These are phyloP conservation scores for Mucor saturninus DNA, from an alignment of 371 early-diverging fungal species.

Conservation along the genomic window DNA sequence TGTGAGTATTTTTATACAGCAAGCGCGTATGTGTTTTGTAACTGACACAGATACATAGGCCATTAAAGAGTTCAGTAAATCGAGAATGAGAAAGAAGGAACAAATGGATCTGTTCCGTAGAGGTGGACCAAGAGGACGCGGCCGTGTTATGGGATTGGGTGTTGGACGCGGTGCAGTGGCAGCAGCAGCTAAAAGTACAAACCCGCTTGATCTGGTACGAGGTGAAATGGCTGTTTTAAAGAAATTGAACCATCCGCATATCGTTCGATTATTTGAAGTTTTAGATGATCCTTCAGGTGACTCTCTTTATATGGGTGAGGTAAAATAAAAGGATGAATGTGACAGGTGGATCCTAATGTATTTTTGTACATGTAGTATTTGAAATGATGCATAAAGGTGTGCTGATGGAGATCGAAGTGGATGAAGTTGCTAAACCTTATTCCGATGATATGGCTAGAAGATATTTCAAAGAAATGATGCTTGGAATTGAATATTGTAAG, in stretches of 20 bases:
- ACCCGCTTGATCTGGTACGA: constrained; percentile 87
- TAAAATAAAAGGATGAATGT: not conserved
- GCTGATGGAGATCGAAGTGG: constrained; percentile 71
- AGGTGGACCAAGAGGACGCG: constrained; percentile 43
- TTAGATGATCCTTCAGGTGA: constrained; percentile 87
- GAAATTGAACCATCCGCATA: constrained; percentile 87
- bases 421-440: constrained; percentile 58
- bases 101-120: constrained; percentile 61
- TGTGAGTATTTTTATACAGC: constrained; percentile 40
- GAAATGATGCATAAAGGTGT: constrained; percentile 85
- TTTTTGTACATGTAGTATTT: constrained; percentile 63
- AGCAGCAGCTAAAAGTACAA: constrained; percentile 13
- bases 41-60: constrained; percentile 57
- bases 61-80: constrained; percentile 91
- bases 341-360: not conserved
- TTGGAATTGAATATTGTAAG: constrained; percentile 95
- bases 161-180: constrained; percentile 22
- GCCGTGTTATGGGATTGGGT: constrained; percentile 40
- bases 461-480: constrained; percentile 85
- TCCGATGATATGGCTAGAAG: constrained; percentile 57
- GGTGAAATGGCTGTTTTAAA: constrained; percentile 94
- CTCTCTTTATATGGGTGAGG: constrained; percentile 76
- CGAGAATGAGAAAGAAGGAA: constrained; percentile 77
- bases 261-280: constrained; percentile 91
- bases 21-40: too few relatives aligned